phyloP scores from a whole-genome alignment of 2,329 filamentous ascomycete genomes.

The Huntiella savannae region DNA sequence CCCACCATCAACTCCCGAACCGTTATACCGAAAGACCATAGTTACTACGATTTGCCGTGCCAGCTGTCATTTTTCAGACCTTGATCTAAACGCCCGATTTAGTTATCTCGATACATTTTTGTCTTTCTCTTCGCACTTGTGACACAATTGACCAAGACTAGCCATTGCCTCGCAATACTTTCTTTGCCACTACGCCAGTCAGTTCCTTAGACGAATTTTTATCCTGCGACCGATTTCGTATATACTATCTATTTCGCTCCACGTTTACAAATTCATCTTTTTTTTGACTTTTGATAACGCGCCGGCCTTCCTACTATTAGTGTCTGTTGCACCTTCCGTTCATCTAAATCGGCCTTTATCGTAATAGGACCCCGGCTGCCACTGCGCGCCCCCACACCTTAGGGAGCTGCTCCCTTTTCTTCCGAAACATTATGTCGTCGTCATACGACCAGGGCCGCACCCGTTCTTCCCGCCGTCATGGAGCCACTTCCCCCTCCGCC shows the following conservation, averaged over 20 bases:
- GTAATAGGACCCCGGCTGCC: slow-evolving; percentile 6
- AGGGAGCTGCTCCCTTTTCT: slow-evolving; percentile 7
- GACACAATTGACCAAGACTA: too few species aligned
- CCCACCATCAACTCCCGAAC: too few species aligned
- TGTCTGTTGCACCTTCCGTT: background rate
- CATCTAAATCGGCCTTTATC: background rate
- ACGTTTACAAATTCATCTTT: background rate
- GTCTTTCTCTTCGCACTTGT: too few species aligned
- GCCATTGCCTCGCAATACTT: too few species aligned
- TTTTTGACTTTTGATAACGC: background rate
- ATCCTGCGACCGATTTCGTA: background rate
- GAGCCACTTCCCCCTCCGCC: slow-evolving; percentile 11
- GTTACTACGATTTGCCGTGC: too few species aligned
- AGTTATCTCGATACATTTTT: too few species aligned
- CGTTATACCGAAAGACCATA: too few species aligned
- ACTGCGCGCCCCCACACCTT: slow-evolving; percentile 6
- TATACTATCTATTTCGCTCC: background rate
- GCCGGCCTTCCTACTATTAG: background rate
- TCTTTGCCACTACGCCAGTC: too few species aligned
- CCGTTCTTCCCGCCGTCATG: slow-evolving; percentile 11
- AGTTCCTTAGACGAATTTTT: background rate
- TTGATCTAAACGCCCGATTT: too few species aligned
- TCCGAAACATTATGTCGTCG: slow-evolving; percentile 11
- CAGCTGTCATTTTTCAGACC: too few species aligned
- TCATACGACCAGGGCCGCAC: slow-evolving; percentile 12